Conservation (phyloP, 2,329 filamentous ascomycete species). For the Claviceps capensis region DNA sequence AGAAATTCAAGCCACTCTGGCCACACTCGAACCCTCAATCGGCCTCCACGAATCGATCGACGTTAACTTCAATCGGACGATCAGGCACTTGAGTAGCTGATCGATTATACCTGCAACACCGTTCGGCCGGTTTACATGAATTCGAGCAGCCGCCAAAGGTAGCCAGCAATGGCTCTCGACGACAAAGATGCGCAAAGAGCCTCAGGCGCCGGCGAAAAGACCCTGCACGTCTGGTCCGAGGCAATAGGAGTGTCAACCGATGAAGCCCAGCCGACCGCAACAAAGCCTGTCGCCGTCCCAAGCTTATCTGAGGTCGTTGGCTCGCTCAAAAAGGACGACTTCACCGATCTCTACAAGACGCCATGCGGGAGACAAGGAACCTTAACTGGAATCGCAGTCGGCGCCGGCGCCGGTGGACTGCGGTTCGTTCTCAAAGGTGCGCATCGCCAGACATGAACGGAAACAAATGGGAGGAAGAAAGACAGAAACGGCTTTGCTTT, state of each 20-base stretch:
- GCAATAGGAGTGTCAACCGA: slow-evolving; percentile 16
- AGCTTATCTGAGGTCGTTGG: slow-evolving; percentile 47
- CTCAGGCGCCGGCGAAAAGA: slow-evolving; percentile 16
- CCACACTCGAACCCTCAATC: background rate
- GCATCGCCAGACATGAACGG: background rate
- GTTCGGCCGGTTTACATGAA: slow-evolving; percentile 2
- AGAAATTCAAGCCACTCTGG: background rate
- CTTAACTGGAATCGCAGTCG: slow-evolving; percentile 68
- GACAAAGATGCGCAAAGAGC: slow-evolving; percentile 13
- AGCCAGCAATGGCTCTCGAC: slow-evolving; percentile 23
- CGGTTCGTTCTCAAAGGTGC: slow-evolving; percentile 64
- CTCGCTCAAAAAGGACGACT: slow-evolving; percentile 54
- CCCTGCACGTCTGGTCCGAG: slow-evolving; percentile 23
- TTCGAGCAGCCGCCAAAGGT: slow-evolving; percentile 9
- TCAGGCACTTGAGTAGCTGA: background rate
- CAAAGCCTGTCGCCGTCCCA: slow-evolving; percentile 17
- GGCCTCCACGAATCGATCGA: too few relatives aligned
- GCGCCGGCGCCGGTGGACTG: slow-evolving; percentile 61
- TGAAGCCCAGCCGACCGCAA: slow-evolving; percentile 7
- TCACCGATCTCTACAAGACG: slow-evolving; percentile 57
- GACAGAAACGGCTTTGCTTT: background rate
- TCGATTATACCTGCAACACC: background rate
- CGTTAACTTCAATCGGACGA: background rate
- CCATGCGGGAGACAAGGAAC: slow-evolving; percentile 78
- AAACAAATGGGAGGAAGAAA: background rate